Percentiles rank a stretch among this genome's conserved stretches.
phyloP scores from a whole-genome alignment of 495 filamentous ascomycete genomes.

The Geoglossum glabrum region DNA sequence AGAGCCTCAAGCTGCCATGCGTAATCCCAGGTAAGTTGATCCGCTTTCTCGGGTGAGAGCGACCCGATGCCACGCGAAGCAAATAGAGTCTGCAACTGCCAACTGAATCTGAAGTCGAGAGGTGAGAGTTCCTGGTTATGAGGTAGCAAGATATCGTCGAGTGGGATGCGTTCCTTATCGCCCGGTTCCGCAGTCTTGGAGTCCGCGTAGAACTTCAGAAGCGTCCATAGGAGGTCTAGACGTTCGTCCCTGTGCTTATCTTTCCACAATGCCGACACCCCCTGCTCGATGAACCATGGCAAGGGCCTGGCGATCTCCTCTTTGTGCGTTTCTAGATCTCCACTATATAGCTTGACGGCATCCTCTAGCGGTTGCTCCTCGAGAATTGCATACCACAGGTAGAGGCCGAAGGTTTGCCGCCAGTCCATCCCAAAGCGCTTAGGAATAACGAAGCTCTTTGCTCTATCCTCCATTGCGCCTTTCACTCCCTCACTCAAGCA shows the following conservation, averaged over 20 bases:
- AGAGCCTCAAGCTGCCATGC: slow-evolving; percentile 49
- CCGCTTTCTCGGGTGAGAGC: slow-evolving; percentile 30
- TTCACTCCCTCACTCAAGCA: slow-evolving; percentile 58
- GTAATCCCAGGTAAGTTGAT: slow-evolving; percentile 47
- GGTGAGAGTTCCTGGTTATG: slow-evolving; percentile 16
- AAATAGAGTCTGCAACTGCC: slow-evolving; percentile 42
- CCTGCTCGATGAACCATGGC: slow-evolving; percentile 37
- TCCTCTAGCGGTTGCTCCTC: slow-evolving; percentile 43
- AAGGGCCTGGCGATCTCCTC: slow-evolving; percentile 38
- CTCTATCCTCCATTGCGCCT: slow-evolving; percentile 52
- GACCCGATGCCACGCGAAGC: slow-evolving; percentile 25
- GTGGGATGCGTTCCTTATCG: background rate
- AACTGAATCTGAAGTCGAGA: slow-evolving; percentile 53
- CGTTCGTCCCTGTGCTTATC: slow-evolving; percentile 31
- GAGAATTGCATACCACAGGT: slow-evolving; percentile 64
- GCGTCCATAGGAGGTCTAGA: slow-evolving; percentile 67
- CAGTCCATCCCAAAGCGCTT: slow-evolving; percentile 72
- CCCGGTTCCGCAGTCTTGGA: background rate
- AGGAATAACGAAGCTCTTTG: slow-evolving; percentile 55
- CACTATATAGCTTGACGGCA: slow-evolving; percentile 46
- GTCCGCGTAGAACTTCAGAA: slow-evolving; percentile 58
- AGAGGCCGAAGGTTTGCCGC: slow-evolving; percentile 78
- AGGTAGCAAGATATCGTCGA: slow-evolving; percentile 6
- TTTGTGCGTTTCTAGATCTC: slow-evolving; percentile 38
- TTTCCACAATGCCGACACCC: slow-evolving; percentile 24